Percentiles rank a stretch among this genome's conserved stretches.
Evolutionary conservation across 2,329 filamentous ascomycete species (phyloP).

Genomic region (Fusarium caatingaense): DNA sequence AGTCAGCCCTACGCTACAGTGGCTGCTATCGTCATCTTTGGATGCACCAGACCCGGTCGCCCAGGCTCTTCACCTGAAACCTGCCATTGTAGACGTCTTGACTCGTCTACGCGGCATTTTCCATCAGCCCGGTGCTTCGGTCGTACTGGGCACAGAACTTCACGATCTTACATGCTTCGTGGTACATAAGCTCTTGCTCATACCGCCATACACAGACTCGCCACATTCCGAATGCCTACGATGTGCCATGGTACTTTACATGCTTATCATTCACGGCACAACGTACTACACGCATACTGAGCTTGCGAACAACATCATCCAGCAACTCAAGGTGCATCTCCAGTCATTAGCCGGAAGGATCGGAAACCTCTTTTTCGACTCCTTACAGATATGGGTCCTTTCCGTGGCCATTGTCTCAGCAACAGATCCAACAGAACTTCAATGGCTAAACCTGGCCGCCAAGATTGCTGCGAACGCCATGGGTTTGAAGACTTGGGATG

Average conservation of each 20-base stretch:
- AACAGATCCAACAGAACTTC: slow-evolving; percentile 41
- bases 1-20: slow-evolving; percentile 61
- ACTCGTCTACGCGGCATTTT: slow-evolving; percentile 59
- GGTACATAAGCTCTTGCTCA: slow-evolving; percentile 60
- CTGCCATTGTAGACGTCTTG: slow-evolving; percentile 52
- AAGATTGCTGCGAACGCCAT: slow-evolving; percentile 8
- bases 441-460: slow-evolving; percentile 48
- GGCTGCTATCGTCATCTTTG: slow-evolving; percentile 52
- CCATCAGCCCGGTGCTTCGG: slow-evolving; percentile 44
- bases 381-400: slow-evolving; percentile 57
- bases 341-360: slow-evolving; percentile 17
- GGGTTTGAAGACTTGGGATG: slow-evolving; percentile 26
- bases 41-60: slow-evolving; percentile 28
- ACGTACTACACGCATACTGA: slow-evolving; percentile 66
- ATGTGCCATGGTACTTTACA: slow-evolving; percentile 60
- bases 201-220: slow-evolving; percentile 9
- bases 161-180: slow-evolving; percentile 68
- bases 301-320: slow-evolving; percentile 52
- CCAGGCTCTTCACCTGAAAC: slow-evolving; percentile 48
- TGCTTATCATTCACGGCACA: slow-evolving; percentile 65
- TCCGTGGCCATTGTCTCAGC: slow-evolving; percentile 55
- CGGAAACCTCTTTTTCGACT: slow-evolving; percentile 14
- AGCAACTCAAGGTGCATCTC: slow-evolving; percentile 50
- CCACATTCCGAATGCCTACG: slow-evolving; percentile 57
- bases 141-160: slow-evolving; percentile 56